Conservation (phyloP, 2,329 filamentous ascomycete genomes). For the Cladosporium sp. region DNA sequence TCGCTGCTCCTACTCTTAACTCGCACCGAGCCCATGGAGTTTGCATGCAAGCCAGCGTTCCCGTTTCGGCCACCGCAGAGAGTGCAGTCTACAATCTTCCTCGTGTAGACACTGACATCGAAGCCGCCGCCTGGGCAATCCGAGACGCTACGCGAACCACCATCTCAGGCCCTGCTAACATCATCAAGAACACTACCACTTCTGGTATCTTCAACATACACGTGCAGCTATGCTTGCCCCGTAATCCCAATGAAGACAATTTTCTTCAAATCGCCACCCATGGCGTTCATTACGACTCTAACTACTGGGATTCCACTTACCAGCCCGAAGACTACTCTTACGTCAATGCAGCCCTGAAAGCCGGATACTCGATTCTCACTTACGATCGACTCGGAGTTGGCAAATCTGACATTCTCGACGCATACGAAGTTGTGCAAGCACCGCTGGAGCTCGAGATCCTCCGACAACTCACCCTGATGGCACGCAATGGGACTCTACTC, state of each 20-base stretch:
- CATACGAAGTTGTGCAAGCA: conserved; percentile 17
- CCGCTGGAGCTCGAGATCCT: conserved; percentile 17
- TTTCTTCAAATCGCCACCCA: conserved; percentile 38
- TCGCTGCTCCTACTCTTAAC: too few species aligned
- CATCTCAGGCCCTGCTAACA: neutral
- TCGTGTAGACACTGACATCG: conserved; percentile 15
- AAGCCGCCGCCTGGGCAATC: conserved; percentile 17
- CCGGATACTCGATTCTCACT: conserved; percentile 17
- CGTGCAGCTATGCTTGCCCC: conserved; percentile 16
- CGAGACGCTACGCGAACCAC: conserved; percentile 5
- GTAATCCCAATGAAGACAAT: neutral
- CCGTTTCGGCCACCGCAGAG: conserved; percentile 11
- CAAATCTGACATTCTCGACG: conserved; percentile 13
- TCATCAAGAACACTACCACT: conserved; percentile 15
- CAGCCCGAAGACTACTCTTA: conserved; percentile 22
- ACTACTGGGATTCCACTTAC: conserved; percentile 34
- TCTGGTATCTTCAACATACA: conserved; percentile 16
- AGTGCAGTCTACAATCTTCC: conserved; percentile 15
- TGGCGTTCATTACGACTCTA: conserved; percentile 34
- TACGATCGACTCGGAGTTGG: conserved; percentile 21
- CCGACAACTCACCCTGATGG: conserved; percentile 13
- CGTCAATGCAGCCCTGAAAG: conserved; percentile 13
- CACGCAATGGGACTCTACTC: conserved; percentile 15
- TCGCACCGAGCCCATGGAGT: too few species aligned
- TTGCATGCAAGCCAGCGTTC: neutral